Base-by-base conservation (phyloP, 768 basidiomycete genomes). In the Strobilomyces dryophilus region DNA sequence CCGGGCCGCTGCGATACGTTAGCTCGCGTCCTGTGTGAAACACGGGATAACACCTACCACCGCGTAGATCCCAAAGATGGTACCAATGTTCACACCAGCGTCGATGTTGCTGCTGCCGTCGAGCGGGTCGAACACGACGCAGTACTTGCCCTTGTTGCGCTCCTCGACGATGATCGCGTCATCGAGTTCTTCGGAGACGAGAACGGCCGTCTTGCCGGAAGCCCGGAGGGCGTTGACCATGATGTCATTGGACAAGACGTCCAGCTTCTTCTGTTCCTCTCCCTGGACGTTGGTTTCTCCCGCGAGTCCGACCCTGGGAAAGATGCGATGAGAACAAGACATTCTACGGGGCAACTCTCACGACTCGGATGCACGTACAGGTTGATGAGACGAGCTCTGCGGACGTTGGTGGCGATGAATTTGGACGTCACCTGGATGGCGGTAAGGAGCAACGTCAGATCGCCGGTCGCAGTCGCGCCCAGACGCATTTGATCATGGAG, bases 181-280 rank as follows among this genome's bases (percentile, higher is more conserved):
- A 10, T 97, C 93, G 60, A 92, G 79, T 66, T 98, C 95, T 71
- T 99, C 97, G 17, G 93, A 95, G 56, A 99, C 93, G 61, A 99
- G 87, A 14, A 99, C 97, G 14, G 93, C 89, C 8, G 87, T 91
- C 80, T 94, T 97, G 49, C 97, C 93, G n/a, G 91, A 95, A 4
- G 95, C 95, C 39, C 92, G 83, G 32, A 99, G 82, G 44, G 95
- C 87, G 66, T 98, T 98, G 63, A 98, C 82, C 97, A 99, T 98
- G 79, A 99, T 99, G 69, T 99, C 95, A 69, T 99, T 98, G 14
- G 93, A 89, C 31, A 97, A 77, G n/a, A 97, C 87, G 66, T 97
- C 95, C 49, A 99, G 80, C 74, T 99, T 99, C 80, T 99, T 99
- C 79, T 99, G 97, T 66, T 98, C 97, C 71, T 98, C 97, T 20